Conservation (phyloP, 2,329 filamentous ascomycete genomes). For the Fusarium devonianum region DNA sequence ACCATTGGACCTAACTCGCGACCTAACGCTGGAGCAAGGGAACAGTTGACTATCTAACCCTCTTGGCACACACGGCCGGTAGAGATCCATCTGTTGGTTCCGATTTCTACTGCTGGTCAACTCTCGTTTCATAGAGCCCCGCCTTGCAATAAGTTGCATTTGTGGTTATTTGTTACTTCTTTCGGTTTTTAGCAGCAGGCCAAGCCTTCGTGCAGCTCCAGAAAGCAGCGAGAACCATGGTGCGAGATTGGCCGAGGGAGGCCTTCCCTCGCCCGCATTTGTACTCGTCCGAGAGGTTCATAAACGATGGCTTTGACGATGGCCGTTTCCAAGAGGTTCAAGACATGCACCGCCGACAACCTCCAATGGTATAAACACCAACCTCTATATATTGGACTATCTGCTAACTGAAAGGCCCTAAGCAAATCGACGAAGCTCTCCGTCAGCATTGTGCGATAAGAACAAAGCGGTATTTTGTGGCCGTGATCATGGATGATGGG, state of each 20-base stretch:
- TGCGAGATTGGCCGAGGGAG: slow-evolving; percentile 51
- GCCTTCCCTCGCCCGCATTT: slow-evolving; percentile 48
- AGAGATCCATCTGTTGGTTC: too few relatives aligned
- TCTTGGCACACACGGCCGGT: too few relatives aligned
- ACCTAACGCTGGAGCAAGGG: too few relatives aligned
- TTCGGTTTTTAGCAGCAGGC: not conserved
- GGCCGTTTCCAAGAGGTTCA: slow-evolving; percentile 47
- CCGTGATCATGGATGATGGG: slow-evolving; percentile 58
- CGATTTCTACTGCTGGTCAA: too few relatives aligned
- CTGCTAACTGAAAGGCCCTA: slow-evolving; percentile 21
- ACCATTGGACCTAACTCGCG: too few relatives aligned
- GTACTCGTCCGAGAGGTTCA: slow-evolving; percentile 44
- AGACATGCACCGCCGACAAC: slow-evolving; percentile 47
- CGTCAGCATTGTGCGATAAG: slow-evolving; percentile 61
- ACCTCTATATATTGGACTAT: not conserved
- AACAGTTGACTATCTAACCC: too few relatives aligned
- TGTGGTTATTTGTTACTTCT: slow-evolving; percentile 3
- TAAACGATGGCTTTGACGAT: slow-evolving; percentile 43
- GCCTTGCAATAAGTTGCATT: too few relatives aligned
- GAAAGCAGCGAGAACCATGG: slow-evolving; percentile 45
- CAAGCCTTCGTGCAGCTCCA: not conserved
- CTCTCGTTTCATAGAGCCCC: too few relatives aligned
- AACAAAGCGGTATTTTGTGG: slow-evolving; percentile 60
- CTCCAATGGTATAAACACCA: slow-evolving; percentile 48
- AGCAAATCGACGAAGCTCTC: slow-evolving; percentile 61